These are phyloP conservation scores for Phaeosphaeriaceae sp. DNA, from an alignment of 2,329 filamentous ascomycete species.

Conservation along the genomic window DNA sequence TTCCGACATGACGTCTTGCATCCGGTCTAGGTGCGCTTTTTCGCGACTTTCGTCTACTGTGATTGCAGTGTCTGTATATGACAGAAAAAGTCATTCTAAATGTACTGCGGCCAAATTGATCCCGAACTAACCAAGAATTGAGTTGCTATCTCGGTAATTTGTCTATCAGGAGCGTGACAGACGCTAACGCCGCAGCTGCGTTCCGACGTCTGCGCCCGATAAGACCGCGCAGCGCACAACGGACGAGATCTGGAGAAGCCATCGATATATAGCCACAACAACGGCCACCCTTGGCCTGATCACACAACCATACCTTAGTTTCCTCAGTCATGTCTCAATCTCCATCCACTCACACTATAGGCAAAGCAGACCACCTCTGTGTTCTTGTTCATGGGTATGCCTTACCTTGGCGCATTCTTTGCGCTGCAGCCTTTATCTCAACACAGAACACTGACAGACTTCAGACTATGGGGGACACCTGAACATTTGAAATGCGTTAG, in stretches of 20 bases:
- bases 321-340: constrained; percentile 20
- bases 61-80: too few relatives aligned
- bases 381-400: constrained; percentile 77
- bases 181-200: constrained; percentile 3
- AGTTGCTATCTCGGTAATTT: too few relatives aligned
- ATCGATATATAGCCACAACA: constrained; percentile 20
- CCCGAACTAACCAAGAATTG: too few relatives aligned
- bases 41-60: not conserved
- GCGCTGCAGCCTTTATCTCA: constrained; percentile 1
- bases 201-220: constrained; percentile 17
- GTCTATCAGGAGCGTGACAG: too few relatives aligned
- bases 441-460: constrained; percentile 17
- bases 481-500: constrained; percentile 73
- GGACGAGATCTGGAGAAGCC: constrained; percentile 26
- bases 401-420: constrained; percentile 3
- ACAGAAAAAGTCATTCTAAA: too few relatives aligned
- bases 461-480: constrained; percentile 80
- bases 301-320: not conserved
- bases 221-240: constrained; percentile 14
- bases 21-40: too few relatives aligned
- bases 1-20: constrained; percentile 22
- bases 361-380: constrained; percentile 69
- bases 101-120: too few relatives aligned
- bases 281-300: constrained; percentile 11
- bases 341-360: constrained; percentile 11